phyloP scores from a whole-genome alignment of 768 basidiomycete species.

The Lanmaoa rubissima region DNA sequence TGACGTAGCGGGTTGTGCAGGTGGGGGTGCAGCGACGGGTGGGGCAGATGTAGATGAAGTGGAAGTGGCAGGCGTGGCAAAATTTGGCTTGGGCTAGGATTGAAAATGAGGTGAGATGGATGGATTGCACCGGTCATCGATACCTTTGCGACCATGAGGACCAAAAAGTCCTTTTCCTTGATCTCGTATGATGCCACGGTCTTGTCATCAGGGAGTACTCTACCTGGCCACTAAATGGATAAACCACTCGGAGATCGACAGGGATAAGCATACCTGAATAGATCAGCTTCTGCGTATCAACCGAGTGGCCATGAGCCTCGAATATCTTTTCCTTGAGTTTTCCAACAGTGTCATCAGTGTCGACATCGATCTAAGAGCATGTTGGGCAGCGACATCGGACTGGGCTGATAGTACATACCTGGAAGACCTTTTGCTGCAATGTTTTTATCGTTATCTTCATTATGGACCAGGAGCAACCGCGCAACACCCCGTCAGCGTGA shows the following conservation, averaged over 20 bases:
- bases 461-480: conserved; percentile 31
- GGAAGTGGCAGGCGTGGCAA: conserved; percentile 25
- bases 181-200: conserved; percentile 84
- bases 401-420: conserved; percentile 40
- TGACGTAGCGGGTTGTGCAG: conserved; percentile 25
- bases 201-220: conserved; percentile 87
- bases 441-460: conserved; percentile 98
- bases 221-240: conserved; percentile 52
- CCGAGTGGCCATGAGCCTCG: conserved; percentile 68
- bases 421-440: conserved; percentile 88
- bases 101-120: conserved; percentile 2
- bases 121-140: conserved; percentile 9
- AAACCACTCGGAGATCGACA: conserved; percentile 4
- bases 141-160: conserved; percentile 99
- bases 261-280: conserved; percentile 67
- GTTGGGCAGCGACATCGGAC: neutral
- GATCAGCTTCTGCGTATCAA: conserved; percentile 86
- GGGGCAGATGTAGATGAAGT: conserved; percentile 24
- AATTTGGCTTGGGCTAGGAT: conserved; percentile 53
- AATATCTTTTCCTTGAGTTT: conserved; percentile 83
- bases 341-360: conserved; percentile 69
- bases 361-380: conserved; percentile 65
- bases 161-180: conserved; percentile 98
- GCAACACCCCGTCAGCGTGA: conserved; percentile 17
- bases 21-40: conserved; percentile 12